Evolutionary conservation across 2,329 filamentous ascomycete species (phyloP), one percentile per base, ranked within the genome.

Genomic region (Aplosporella prunicola): DNA sequence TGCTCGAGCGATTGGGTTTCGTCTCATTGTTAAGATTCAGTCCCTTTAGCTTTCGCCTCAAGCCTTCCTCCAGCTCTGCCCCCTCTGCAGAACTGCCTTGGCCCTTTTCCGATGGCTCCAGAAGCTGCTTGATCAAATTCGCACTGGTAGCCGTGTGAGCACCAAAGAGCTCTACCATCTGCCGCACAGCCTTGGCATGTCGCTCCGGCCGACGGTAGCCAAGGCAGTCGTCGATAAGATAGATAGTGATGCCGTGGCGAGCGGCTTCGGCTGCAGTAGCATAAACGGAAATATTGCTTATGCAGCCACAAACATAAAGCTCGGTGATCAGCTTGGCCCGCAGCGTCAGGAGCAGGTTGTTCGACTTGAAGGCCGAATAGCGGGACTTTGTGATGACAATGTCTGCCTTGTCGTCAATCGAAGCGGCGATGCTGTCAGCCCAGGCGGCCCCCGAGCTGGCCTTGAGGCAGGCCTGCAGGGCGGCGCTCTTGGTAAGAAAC

Each of bases 241-340:
- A 91, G 51, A 95, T 85, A n/a, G 76, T 70, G 51, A 93, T 78
- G 4, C 88, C 91, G 57, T 95, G 82, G 14, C 82, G 76, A 2
- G 85, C 88, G 9, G 89, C 91, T 53, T 95, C 91, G 45, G 93
- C 70, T 3, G 87, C 87, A 1, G 89, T 95, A 6, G 91, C 89
- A 54, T 91, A 87, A 31, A 96, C 79, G 20, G 87, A 88, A 23
- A 93, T 68, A 51, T 96, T 95, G 28, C 81, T 84, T 32, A 93
- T 71, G 29, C 82, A 81, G 15, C 91, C 91, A 51, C 84, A 93
- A 16, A 96, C 74, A 59, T 83, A 95, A 9, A 98, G 67, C 51
- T 95, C 83, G 2, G 87, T 94, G 41, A 93, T 77, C 47, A 95
- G 79, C 45, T 79, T 82, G n/a, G 78, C 78, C n/a, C 88, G 76